Base-by-base conservation (phyloP, 2,329 filamentous ascomycete genomes). In the Helotiales sp. region DNA sequence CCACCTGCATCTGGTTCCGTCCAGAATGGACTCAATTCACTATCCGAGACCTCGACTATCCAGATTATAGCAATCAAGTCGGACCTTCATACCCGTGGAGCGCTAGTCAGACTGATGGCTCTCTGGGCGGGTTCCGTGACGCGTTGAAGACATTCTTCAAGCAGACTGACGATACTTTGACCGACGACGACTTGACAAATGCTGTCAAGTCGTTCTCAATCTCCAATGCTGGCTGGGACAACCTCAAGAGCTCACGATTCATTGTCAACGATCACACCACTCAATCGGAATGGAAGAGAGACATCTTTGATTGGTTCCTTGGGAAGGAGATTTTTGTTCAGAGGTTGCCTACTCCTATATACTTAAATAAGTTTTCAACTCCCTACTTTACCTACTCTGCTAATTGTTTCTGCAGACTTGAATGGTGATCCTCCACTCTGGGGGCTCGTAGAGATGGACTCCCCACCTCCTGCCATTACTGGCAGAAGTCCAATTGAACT, bases 1-100 rank as follows among this genome's bases (percentile, higher is more conserved):
- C 47, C 1, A 52, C 50, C 49, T 63, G 55, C 24, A 44, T 65
- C 4, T 67, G 63, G 60, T 63, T 66, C 24, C 58, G 60, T 24
- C 63, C 63, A 2, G 58, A 63, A 22, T 64, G 56, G 50, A 29
- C 51, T 8, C 15, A 30, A 17, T 57, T 63, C 30, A 40, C 30
- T 0, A 15, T 66, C 17, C n/a, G 34, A n/a, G 50, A 57, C 36
- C 17, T 30, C 2, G 50, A 34, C 12, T 19, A 17, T 49, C 13
- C 17, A 30, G 46, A 53, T 38, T 29, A 38, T 34, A 33, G 12
- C 30, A 36, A 29, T 46, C 34, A 46, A 25, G 9, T 54, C 19
- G 46, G 42, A 25, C 22, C 22, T 27, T 12, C 25, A 19, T 19
- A 44, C 12, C n/a, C n/a, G n/a, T n/a, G n/a, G n/a, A n/a, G n/a